phyloP scores from a whole-genome alignment of 257 asterid genomes.

The Ilex asprella region DNA sequence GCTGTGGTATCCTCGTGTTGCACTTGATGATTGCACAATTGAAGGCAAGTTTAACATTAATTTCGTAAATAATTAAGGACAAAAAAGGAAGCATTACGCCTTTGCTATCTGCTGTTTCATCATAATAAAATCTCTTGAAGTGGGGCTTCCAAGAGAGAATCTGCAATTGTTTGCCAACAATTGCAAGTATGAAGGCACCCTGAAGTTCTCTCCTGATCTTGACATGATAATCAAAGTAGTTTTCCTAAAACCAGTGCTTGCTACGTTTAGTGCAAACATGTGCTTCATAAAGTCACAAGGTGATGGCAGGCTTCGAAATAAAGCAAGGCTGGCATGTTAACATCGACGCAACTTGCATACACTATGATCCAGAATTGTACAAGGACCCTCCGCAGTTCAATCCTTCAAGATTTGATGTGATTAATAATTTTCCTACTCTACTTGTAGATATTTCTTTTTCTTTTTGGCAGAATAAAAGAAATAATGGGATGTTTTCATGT shows the following conservation, averaged over 20 bases:
- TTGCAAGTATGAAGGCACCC: no score
- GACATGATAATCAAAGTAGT: no score
- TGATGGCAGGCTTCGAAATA: conserved; percentile 43
- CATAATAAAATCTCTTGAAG: no score
- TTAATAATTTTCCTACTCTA: not conserved
- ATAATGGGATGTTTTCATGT: not conserved
- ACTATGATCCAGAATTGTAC: conserved; percentile 39
- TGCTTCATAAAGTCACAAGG: not conserved
- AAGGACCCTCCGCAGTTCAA: conserved; percentile 43
- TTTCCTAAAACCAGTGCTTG: no score
- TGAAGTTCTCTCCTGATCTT: no score
- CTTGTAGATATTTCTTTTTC: no score
- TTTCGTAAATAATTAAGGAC: no score
- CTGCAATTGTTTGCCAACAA: no score
- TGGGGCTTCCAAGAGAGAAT: no score
- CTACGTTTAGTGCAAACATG: not conserved
- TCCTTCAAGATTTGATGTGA: conserved; percentile 64
- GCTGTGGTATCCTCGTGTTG: conserved; percentile 61
- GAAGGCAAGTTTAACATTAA: conserved; percentile 31
- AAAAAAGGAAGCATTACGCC: no score
- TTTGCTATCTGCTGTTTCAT: no score
- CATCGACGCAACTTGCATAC: conserved; percentile 55
- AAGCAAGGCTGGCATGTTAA: conserved; percentile 67
- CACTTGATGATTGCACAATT: conserved; percentile 35
- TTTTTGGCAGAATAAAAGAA: no score